phyloP scores from a whole-genome alignment of 805 yeast species.

The Danielia oregonensis region DNA sequence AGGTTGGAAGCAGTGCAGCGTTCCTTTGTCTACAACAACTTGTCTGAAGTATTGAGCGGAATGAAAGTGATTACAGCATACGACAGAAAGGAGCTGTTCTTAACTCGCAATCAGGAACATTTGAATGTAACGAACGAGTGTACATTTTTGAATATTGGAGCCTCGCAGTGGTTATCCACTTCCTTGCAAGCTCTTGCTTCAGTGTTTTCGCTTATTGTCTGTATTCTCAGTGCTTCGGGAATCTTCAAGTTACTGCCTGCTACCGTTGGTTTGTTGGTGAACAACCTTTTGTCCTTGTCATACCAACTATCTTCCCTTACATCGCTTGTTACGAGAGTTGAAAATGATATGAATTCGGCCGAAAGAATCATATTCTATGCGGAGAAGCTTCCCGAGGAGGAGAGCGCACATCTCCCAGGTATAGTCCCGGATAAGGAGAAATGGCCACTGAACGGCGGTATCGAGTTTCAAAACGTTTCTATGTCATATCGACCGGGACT shows the following conservation, averaged over 20 bases:
- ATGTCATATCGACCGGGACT: constrained; percentile 59
- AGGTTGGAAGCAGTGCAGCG: constrained; percentile 70
- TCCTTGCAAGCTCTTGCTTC: too few relatives aligned
- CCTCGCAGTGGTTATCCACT: constrained; percentile 71
- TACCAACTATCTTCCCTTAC: too few relatives aligned
- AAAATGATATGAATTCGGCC: too few relatives aligned
- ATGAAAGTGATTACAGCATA: constrained; percentile 62
- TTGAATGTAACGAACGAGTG: constrained; percentile 67
- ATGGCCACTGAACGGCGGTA: constrained; percentile 51
- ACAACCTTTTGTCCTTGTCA: too few relatives aligned
- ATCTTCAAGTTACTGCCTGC: too few relatives aligned
- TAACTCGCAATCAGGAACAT: constrained; percentile 39
- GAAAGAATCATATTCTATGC: too few relatives aligned
- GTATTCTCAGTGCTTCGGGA: too few relatives aligned
- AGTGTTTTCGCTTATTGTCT: too few relatives aligned
- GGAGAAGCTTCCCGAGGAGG: too few relatives aligned
- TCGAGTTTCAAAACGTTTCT: constrained; percentile 45
- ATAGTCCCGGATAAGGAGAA: constrained; percentile 74
- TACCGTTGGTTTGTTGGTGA: too few relatives aligned
- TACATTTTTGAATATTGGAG: constrained; percentile 56
- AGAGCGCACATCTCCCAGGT: too few relatives aligned
- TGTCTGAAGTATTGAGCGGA: constrained; percentile 69
- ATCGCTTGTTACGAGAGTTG: too few relatives aligned
- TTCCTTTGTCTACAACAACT: constrained; percentile 66
- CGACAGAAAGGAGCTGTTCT: constrained; percentile 43